Conservation (phyloP, 495 filamentous ascomycete genomes). For the Hyaloscypha variabilis region DNA sequence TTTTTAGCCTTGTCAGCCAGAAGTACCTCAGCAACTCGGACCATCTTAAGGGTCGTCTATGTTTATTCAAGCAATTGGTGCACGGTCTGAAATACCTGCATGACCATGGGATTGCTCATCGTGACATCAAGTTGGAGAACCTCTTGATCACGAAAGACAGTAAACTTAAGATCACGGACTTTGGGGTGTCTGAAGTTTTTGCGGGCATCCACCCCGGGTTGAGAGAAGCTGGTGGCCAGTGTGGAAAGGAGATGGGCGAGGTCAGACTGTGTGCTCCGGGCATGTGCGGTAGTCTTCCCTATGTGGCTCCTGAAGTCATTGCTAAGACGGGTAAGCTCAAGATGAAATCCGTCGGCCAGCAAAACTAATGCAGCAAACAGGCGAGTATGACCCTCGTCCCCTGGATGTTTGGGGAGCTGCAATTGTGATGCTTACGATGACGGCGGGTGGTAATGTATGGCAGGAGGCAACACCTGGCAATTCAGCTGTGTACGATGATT, state of each 20-base stretch:
- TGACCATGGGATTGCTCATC: conserved; percentile 78
- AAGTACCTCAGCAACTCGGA: conserved; percentile 62
- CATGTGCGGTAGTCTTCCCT: conserved; percentile 75
- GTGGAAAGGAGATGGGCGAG: conserved; percentile 66
- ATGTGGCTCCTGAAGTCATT: conserved; percentile 78
- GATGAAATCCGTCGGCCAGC: not conserved
- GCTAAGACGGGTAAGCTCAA: conserved; percentile 53
- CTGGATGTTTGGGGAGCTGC: conserved; percentile 81
- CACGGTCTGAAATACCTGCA: conserved; percentile 83
- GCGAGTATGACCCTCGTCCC: conserved; percentile 71
- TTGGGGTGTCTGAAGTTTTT: conserved; percentile 79
- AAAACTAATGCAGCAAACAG: conserved; percentile 26
- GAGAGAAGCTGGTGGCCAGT: conserved; percentile 61
- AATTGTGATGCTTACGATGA: conserved; percentile 71
- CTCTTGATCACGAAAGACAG: conserved; percentile 69
- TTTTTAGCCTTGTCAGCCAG: conserved; percentile 67
- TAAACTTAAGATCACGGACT: conserved; percentile 79
- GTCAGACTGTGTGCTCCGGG: conserved; percentile 67
- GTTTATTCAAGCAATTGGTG: conserved; percentile 83
- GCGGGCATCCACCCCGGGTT: conserved; percentile 72
- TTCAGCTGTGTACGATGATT: conserved; percentile 52
- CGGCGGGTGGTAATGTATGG: conserved; percentile 68
- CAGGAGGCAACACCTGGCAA: conserved; percentile 52
- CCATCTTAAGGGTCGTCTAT: conserved; percentile 67
- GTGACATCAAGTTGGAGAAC: conserved; percentile 85